Conservation (phyloP, 1,284 basidiomycete species). For the Retiboletus flavoniger region DNA sequence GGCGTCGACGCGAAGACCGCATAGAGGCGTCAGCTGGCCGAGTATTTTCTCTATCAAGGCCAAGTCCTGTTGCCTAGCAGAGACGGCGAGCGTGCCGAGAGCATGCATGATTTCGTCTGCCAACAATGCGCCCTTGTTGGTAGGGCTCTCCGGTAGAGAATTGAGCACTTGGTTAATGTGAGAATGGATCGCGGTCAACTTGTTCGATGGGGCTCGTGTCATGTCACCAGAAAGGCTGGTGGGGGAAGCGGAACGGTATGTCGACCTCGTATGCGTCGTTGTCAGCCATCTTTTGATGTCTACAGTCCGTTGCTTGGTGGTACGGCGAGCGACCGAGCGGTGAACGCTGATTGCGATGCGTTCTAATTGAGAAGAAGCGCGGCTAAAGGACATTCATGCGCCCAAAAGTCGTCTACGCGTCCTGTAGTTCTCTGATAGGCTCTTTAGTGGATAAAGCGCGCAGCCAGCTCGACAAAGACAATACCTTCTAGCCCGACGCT, state of each 20-base stretch:
- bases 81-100: constrained; percentile 46
- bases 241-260: constrained; percentile 1
- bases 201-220: constrained; percentile 18
- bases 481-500: constrained; percentile 12
- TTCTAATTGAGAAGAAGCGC: constrained; percentile 29
- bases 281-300: constrained; percentile 25
- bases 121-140: constrained; percentile 12
- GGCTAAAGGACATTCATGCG: constrained; percentile 54
- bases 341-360: constrained; percentile 27
- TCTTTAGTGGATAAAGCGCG: constrained; percentile 6
- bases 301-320: constrained; percentile 8
- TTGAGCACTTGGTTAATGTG: constrained; percentile 35
- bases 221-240: constrained; percentile 5
- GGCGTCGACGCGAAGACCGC: constrained; percentile 42
- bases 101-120: constrained; percentile 15
- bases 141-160: constrained; percentile 23
- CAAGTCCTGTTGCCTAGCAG: constrained; percentile 49
- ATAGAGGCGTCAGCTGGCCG: constrained; percentile 43
- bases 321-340: constrained; percentile 19
- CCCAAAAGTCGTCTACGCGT: constrained; percentile 16
- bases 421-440: neutral
- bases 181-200: constrained; percentile 22
- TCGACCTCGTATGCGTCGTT: constrained; percentile 11
- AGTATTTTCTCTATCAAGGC: constrained; percentile 51
- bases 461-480: neutral